Evolutionary conservation across 2,329 filamentous ascomycete species (phyloP).

Genomic region (Hortaea werneckii): DNA sequence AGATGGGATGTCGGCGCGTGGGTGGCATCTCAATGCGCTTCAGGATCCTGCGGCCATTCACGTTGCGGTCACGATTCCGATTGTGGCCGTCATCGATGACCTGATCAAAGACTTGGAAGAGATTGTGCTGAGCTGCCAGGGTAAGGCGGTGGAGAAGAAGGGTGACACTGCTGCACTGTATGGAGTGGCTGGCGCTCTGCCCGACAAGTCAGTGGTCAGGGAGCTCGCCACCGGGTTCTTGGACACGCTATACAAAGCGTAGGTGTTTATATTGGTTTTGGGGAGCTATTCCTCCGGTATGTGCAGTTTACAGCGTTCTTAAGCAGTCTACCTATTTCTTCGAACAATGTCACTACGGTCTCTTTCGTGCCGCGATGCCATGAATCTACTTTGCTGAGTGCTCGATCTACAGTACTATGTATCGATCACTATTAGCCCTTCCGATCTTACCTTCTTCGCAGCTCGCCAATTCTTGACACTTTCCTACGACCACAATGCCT

Average conservation of each 20-base stretch:
- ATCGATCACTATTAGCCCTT: no score
- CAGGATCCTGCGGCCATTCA: slow-evolving; percentile 89
- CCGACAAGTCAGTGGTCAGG: slow-evolving; percentile 90
- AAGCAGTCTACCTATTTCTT: no score
- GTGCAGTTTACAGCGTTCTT: no score
- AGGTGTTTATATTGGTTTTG: no score
- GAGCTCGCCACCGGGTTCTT: slow-evolving; percentile 85
- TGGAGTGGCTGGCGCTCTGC: slow-evolving; percentile 86
- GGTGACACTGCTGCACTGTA: slow-evolving; percentile 84
- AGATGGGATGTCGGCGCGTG: slow-evolving; percentile 71
- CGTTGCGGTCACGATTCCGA: slow-evolving; percentile 82
- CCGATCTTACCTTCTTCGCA: no score
- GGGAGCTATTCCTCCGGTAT: no score
- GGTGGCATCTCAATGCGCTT: slow-evolving; percentile 93
- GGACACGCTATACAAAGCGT: slow-evolving; percentile 61
- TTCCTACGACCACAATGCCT: no score
- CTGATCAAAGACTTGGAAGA: slow-evolving; percentile 60
- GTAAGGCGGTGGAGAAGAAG: slow-evolving; percentile 55
- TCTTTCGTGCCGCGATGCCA: no score
- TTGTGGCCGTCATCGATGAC: slow-evolving; percentile 69
- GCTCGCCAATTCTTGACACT: no score
- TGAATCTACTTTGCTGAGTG: no score
- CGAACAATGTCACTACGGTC: no score
- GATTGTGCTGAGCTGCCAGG: slow-evolving; percentile 59
- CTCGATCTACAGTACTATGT: no score